Evolutionary conservation across 1,139 yeast genomes (phyloP).

Genomic region (Saccharomyces hybrid): DNA sequence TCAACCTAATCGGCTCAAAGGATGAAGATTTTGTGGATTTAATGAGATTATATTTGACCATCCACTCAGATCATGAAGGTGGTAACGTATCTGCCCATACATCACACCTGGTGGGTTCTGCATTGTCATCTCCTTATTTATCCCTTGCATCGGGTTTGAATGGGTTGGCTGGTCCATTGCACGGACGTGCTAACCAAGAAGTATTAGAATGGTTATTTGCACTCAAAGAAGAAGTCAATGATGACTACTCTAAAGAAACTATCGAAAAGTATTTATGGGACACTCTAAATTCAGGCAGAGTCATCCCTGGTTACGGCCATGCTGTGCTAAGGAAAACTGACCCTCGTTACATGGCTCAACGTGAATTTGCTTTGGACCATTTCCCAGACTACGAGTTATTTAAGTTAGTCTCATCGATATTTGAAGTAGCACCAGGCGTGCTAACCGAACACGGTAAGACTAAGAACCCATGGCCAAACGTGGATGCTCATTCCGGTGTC

Average conservation of each 20-base stretch:
- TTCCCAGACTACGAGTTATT: conserved; percentile 93
- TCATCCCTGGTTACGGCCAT: conserved; percentile 41
- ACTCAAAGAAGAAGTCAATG: conserved; percentile 32
- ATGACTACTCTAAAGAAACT: conserved; percentile 28
- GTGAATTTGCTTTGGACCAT: conserved; percentile 93
- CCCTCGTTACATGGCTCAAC: conserved; percentile 84
- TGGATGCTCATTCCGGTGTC: conserved; percentile 96
- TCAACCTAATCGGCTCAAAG: conserved; percentile 66
- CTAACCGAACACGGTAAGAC: conserved; percentile 96
- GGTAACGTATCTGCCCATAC: conserved; percentile 42
- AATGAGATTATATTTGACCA: conserved; percentile 37
- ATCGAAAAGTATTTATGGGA: conserved; percentile 36
- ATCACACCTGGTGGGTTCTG: conserved; percentile 39
- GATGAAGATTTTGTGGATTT: conserved; percentile 36
- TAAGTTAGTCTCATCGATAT: conserved; percentile 81
- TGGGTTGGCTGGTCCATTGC: conserved; percentile 41
- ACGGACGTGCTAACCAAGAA: conserved; percentile 41
- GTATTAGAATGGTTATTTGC: conserved; percentile 36
- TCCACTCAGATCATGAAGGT: conserved; percentile 43
- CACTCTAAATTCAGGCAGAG: conserved; percentile 36
- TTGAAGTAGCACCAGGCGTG: conserved; percentile 93
- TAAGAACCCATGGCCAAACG: conserved; percentile 98
- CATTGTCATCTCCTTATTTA: conserved; percentile 36
- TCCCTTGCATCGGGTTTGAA: conserved; percentile 38
- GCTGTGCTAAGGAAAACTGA: conserved; percentile 40